Evolutionary conservation across 2,329 filamentous ascomycete genomes (phyloP).

Genomic region (Stenocarpella maydis): DNA sequence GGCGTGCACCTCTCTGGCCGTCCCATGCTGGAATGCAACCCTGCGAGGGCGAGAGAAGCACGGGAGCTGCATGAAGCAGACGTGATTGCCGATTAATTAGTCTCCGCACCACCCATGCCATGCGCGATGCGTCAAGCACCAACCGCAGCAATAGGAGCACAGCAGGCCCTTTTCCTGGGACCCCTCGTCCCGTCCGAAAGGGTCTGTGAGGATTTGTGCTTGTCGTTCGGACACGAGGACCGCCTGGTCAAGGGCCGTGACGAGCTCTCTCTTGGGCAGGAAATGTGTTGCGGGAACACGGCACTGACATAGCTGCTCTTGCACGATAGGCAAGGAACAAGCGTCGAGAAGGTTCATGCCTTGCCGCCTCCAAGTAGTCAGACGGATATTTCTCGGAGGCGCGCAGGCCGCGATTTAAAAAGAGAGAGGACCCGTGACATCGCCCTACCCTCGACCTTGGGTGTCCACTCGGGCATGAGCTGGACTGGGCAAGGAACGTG

Average conservation of each 20-base stretch:
- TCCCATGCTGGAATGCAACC: constrained; percentile 28
- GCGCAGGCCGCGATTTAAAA: constrained; percentile 27
- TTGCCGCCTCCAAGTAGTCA: background rate
- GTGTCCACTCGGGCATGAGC: background rate
- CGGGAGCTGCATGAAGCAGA: constrained; percentile 24
- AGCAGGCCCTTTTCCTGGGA: background rate
- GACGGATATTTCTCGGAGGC: constrained; percentile 5
- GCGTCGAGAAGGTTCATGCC: constrained; percentile 13
- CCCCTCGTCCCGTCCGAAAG: too few relatives aligned
- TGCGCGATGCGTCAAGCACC: background rate
- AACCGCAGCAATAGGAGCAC: too few relatives aligned
- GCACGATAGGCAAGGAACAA: background rate
- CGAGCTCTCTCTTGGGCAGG: background rate
- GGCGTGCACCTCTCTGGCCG: too few relatives aligned
- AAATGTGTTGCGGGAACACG: background rate
- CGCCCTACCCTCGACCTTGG: background rate
- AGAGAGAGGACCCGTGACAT: background rate
- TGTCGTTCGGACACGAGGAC: constrained; percentile 18
- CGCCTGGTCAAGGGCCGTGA: too few relatives aligned
- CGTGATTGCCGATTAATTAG: constrained; percentile 25
- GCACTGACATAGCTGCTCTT: background rate
- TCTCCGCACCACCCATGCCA: constrained; percentile 22
- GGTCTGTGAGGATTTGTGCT: too few relatives aligned
- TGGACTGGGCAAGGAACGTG: background rate
- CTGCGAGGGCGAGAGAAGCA: constrained; percentile 17